Base-by-base conservation (phyloP, 345 rosid species). In the Raphanus raphanistrum region DNA sequence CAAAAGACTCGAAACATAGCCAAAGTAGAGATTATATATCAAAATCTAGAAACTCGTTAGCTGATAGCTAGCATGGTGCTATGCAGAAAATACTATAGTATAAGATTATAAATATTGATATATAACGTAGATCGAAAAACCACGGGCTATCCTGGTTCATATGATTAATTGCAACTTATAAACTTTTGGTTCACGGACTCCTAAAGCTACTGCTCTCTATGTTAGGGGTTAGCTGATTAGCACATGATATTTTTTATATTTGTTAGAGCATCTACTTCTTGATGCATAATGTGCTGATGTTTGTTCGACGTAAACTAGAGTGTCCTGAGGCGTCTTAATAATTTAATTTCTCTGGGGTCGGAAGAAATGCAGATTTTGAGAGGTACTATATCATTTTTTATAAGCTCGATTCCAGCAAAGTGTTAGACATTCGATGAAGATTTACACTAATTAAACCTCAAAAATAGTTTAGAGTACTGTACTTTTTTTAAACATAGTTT, bases 401-500 rank as follows among this genome's bases (percentile, higher is more conserved):
- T 50, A 3, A 15, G 2, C 38, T 45, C 4, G 41, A 13, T 21
- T 33, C 82, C 78, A 70, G 73, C 82, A 79, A 68, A 54, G 66
- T 68, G 59, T 73, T 73, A 27, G 78, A 79, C 82, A 79, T 79
- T 79, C 78, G 78, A 79, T 73, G 70, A 73, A 31, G 70, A 60
- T 33, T 72, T 50, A 15, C 65, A 60, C 63, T 60, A 73, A 61
- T 67, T 50, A 15, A 79, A 50, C 60, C 82, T 13, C 4, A 13
- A 48, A 35, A 35, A 8, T 52, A 73, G 66, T 15, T 68, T 50
- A 16, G 68, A 61, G 78, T 60, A 68, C 65, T 68, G 70, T 79
- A 67, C 21, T 21, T 21, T 21, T 21, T 21, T 21, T 0, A 21
- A 35, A 45, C 27, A 8, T 52, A 73, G 66, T 15, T 68, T 50